phyloP scores from a whole-genome alignment of 2,329 filamentous ascomycete species.

The Aspergillus sp. region DNA sequence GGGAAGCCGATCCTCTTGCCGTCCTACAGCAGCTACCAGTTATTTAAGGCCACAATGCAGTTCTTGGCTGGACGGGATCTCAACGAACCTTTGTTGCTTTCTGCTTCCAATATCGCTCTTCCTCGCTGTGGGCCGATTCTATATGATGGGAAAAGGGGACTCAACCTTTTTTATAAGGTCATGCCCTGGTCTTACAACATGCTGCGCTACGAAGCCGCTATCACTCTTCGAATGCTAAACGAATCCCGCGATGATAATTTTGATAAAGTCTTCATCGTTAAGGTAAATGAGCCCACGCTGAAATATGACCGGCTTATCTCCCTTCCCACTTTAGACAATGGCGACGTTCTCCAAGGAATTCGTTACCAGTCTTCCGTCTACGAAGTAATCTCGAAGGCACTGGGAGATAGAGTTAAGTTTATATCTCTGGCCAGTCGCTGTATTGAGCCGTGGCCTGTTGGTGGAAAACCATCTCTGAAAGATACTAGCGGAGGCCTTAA shows the following conservation, averaged over 20 bases:
- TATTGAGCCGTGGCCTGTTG: constrained; percentile 41
- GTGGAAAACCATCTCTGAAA: constrained; percentile 27
- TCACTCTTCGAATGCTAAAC: constrained; percentile 66
- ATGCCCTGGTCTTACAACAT: constrained; percentile 69
- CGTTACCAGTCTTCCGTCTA: constrained; percentile 44
- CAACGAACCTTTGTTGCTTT: constrained; percentile 53
- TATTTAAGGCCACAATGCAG: constrained; percentile 92
- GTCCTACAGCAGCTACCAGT: constrained; percentile 80
- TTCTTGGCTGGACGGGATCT: constrained; percentile 71
- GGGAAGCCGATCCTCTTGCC: constrained; percentile 65
- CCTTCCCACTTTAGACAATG: constrained; percentile 21
- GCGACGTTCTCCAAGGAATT: constrained; percentile 21
- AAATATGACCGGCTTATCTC: constrained; percentile 48
- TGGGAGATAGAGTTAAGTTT: constrained; percentile 65
- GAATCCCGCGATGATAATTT: constrained; percentile 72
- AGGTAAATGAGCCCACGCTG: constrained; percentile 43
- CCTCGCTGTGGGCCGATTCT: constrained; percentile 56
- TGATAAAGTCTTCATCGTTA: constrained; percentile 69
- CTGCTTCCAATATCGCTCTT: constrained; percentile 23
- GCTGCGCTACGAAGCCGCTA: constrained; percentile 65
- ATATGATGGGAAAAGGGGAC: constrained; percentile 63
- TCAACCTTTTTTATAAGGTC: constrained; percentile 91
- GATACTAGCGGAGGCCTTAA: constrained; percentile 36
- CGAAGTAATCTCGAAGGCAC: constrained; percentile 57
- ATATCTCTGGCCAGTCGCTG: constrained; percentile 50